These are phyloP conservation scores for Irpex rosettiformis DNA, from an alignment of 1,284 basidiomycete genomes.

Conservation along the genomic window DNA sequence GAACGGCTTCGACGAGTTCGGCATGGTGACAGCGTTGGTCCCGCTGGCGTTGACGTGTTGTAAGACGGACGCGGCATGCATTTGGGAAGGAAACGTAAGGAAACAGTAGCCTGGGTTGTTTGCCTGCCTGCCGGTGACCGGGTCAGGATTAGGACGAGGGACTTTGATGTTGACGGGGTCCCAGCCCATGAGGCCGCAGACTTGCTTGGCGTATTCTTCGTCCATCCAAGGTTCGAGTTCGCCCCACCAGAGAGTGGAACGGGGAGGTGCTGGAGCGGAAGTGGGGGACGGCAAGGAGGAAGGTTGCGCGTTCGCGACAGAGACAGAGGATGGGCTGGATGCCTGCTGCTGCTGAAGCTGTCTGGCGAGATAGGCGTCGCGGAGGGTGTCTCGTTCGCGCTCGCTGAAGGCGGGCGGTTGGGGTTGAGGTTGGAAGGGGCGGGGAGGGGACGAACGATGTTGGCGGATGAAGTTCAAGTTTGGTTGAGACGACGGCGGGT, in stretches of 20 bases:
- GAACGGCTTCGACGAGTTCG: slow-evolving; percentile 73
- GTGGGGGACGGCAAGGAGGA: slow-evolving; percentile 26
- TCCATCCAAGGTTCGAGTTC: slow-evolving; percentile 91
- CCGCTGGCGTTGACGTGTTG: slow-evolving; percentile 56
- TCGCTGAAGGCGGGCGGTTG: slow-evolving; percentile 22
- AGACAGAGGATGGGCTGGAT: slow-evolving; percentile 20
- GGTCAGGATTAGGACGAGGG: slow-evolving; percentile 59
- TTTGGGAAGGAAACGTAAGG: slow-evolving; percentile 74
- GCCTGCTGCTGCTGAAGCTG: slow-evolving; percentile 20
- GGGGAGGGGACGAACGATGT: slow-evolving; percentile 26
- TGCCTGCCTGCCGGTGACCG: slow-evolving; percentile 56
- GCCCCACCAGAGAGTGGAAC: slow-evolving; percentile 68
- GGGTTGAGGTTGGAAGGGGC: slow-evolving; percentile 26
- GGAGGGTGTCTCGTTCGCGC: slow-evolving; percentile 26
- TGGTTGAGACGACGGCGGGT: slow-evolving; percentile 21
- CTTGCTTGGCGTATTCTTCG: slow-evolving; percentile 83
- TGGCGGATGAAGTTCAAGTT: slow-evolving; percentile 28
- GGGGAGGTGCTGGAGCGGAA: slow-evolving; percentile 21
- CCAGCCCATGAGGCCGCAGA: slow-evolving; percentile 78
- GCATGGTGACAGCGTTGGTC: slow-evolving; percentile 60
- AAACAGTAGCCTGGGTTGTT: slow-evolving; percentile 86
- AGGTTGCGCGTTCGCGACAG: slow-evolving; percentile 22
- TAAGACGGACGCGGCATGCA: slow-evolving; percentile 70
- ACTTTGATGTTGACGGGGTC: slow-evolving; percentile 69
- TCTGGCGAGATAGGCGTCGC: slow-evolving; percentile 23